Base-by-base conservation (phyloP, 2,329 filamentous ascomycete genomes). In the Exophiala xenobiotica region DNA sequence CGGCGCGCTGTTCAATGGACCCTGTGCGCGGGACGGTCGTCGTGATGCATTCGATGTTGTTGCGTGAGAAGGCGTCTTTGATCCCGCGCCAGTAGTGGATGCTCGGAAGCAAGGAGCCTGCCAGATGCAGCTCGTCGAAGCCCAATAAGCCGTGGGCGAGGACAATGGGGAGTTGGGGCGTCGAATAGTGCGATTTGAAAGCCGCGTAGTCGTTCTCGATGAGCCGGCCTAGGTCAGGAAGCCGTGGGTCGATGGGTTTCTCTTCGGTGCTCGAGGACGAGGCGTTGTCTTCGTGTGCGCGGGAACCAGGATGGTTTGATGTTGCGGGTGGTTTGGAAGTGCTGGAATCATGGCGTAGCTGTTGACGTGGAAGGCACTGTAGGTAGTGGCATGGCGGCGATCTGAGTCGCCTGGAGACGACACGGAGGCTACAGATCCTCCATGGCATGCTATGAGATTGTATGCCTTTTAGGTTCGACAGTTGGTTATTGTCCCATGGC, bases 1-100 rank as follows among this genome's bases (percentile, higher is more conserved):
- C 70, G 2, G 80, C 82, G 29, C 82, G 72, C 41, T 71, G 71
- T 60, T 84, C 80, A 57, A 85, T 82, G 5, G 78, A 79, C 1
- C 75, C 79, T 9, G 77, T 81, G 1, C 81, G 72, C 4, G 81
- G 79, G 1, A 85, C 82, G 4, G 76, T 72, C 2, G 80, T 78
- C 6, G 78, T 81, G 41, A 84, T 79, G n/a, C 83, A 81, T 53
- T 82, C 76, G 18, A 84, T 74, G 2, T 77, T 78, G 58, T 79
- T 79, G 26, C 74, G 69, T 3, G 70, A 69, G 20, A 84, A 64
- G 6, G 80, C 81, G 59, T 84, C 78, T 22, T 72, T 78, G 27
- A 85, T 84, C 1, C 82, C 82, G 38, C 81, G 75, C 82, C 82
- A 85, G 63, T 85, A 85, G 47, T 82, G 76, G 18, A 85, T 72